Percentiles rank a stretch among this genome's conserved stretches.
Conservation (phyloP, 768 basidiomycete genomes). For the Dioszegia aurantiaca region DNA sequence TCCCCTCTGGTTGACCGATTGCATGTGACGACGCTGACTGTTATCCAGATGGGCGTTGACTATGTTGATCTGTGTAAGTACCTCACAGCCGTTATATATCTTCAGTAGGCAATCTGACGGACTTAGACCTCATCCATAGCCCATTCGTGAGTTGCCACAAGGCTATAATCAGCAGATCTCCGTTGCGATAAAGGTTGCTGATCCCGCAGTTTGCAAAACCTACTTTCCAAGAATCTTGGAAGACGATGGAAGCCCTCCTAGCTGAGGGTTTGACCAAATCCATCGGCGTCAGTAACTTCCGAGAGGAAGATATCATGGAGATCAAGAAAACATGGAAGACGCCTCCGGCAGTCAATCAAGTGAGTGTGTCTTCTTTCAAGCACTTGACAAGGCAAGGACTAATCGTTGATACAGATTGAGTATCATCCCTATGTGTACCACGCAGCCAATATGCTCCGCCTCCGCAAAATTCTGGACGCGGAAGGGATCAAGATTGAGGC, state of each 20-base stretch:
- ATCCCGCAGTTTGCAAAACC: constrained; percentile 4
- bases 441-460: constrained; percentile 29
- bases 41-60: constrained; percentile 16
- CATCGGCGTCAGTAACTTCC: constrained; percentile 55
- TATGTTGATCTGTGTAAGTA: constrained; percentile 52
- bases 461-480: constrained; percentile 43
- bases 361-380: constrained; percentile 15
- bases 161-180: no score
- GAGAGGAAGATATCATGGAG: constrained; percentile 51
- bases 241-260: constrained; percentile 62
- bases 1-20: not conserved
- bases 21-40: not conserved
- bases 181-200: constrained; percentile 10
- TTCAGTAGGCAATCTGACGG: not conserved
- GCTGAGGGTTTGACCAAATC: constrained; percentile 55
- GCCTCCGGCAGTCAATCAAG: constrained; percentile 52
- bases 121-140: constrained; percentile 59
- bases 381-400: no score
- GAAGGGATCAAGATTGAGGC: constrained; percentile 45
- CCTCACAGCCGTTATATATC: constrained; percentile 13
- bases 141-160: constrained; percentile 13
- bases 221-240: constrained; percentile 59
- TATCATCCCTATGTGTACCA: constrained; percentile 52
- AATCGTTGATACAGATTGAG: constrained; percentile 54
- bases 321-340: constrained; percentile 47